Percentiles rank a stretch among this genome's conserved stretches.
Conservation (phyloP, 2,329 filamentous ascomycete species). For the Hyphodiscus sp. region DNA sequence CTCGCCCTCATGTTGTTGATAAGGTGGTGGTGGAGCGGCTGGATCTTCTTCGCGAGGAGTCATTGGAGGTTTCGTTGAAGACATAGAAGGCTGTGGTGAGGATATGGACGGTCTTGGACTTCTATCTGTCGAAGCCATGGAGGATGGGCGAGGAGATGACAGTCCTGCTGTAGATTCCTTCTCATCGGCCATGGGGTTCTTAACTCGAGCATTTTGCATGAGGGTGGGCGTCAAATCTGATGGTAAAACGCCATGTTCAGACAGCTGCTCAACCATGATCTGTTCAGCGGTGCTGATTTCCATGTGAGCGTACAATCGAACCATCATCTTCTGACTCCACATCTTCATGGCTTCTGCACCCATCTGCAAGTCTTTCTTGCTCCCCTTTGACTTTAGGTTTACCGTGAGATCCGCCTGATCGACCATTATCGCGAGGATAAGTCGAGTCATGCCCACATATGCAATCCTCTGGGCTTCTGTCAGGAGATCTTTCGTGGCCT, state of each 20-base stretch:
- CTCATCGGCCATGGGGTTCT: slow-evolving; percentile 75
- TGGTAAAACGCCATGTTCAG: slow-evolving; percentile 83
- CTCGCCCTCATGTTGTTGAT: slow-evolving; percentile 57
- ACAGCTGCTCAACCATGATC: slow-evolving; percentile 97
- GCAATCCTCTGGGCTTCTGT: slow-evolving; percentile 95
- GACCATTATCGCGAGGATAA: slow-evolving; percentile 74
- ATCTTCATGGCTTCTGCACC: slow-evolving; percentile 77
- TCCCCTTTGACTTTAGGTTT: slow-evolving; percentile 45
- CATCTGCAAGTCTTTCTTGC: slow-evolving; percentile 65
- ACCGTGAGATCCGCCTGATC: slow-evolving; percentile 59
- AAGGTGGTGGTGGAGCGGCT: slow-evolving; percentile 50
- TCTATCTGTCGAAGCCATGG: slow-evolving; percentile 19
- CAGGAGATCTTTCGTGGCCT: slow-evolving; percentile 89
- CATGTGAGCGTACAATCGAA: slow-evolving; percentile 91
- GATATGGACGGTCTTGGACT: slow-evolving; percentile 34
- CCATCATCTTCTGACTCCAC: slow-evolving; percentile 99
- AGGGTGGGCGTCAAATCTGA: slow-evolving; percentile 76
- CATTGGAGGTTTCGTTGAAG: slow-evolving; percentile 4
- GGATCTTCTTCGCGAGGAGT: slow-evolving; percentile 37
- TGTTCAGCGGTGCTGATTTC: slow-evolving; percentile 88
- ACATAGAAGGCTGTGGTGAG: slow-evolving; percentile 21
- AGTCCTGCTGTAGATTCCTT: slow-evolving; percentile 22
- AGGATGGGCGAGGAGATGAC: slow-evolving; percentile 20
- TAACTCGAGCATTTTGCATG: slow-evolving; percentile 87
- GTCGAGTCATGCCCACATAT: slow-evolving; percentile 82